Percentiles rank a stretch among this genome's conserved stretches.
Conservation (phyloP, 331 rosid genomes). For the Pyracantha coccinea region DNA sequence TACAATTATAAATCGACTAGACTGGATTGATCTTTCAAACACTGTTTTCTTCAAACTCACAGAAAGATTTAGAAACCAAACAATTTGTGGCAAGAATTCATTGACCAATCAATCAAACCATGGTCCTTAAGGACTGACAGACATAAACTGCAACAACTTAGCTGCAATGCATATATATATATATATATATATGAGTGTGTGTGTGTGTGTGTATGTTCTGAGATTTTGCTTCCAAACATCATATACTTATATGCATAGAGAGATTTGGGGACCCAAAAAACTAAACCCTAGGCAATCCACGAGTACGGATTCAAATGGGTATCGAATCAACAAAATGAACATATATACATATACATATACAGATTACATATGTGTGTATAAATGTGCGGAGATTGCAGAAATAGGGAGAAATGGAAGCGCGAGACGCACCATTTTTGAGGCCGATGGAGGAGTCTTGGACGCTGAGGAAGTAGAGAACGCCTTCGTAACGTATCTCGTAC, state of each 20-base stretch:
- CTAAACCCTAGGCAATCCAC: not conserved
- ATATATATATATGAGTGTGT: no score
- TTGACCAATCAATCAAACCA: not conserved
- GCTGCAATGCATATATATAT: not conserved
- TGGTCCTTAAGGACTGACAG: not conserved
- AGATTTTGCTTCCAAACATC: not conserved
- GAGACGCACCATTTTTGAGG: conserved; percentile 37
- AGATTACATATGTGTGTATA: no score
- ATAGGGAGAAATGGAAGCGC: not conserved
- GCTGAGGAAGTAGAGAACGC: conserved; percentile 40
- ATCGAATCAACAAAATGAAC: not conserved
- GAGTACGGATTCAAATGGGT: not conserved
- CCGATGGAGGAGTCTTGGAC: conserved; percentile 51
- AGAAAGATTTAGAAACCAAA: not conserved
- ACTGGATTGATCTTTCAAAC: not conserved
- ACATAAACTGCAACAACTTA: not conserved
- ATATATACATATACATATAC: no score
- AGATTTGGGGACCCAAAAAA: not conserved
- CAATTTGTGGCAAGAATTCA: not conserved
- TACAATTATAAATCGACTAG: not conserved
- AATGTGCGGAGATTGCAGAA: not conserved
- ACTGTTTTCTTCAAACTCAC: not conserved
- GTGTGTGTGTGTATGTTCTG: not conserved
- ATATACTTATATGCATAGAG: no score
- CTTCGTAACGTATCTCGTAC: conserved; percentile 73